Conservation (phyloP, 1,139 yeast species). For the Scheffersomyces cryptocercus region DNA sequence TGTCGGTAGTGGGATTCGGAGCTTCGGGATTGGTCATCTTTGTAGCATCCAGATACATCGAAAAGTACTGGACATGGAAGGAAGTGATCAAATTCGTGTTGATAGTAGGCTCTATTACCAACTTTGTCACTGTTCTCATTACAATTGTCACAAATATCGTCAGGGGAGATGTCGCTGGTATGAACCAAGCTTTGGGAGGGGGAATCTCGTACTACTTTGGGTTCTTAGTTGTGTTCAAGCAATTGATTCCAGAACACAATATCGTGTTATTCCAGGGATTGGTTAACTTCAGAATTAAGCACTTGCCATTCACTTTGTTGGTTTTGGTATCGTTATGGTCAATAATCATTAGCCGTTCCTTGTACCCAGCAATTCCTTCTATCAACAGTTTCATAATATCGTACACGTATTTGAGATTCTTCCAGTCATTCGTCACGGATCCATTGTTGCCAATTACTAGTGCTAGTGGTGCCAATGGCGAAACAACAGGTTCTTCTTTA, state of each 20-base stretch:
- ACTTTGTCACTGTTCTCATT: conserved; percentile 20
- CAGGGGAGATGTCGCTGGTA: conserved; percentile 37
- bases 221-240: conserved; percentile 83
- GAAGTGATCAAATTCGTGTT: conserved; percentile 63
- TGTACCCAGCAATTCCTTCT: conserved; percentile 65
- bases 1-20: conserved; percentile 50
- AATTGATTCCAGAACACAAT: conserved; percentile 85
- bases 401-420: conserved; percentile 78
- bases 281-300: conserved; percentile 69
- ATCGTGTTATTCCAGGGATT: conserved; percentile 65
- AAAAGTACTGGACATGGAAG: conserved; percentile 57
- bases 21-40: conserved; percentile 51
- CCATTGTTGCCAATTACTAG: conserved; percentile 42
- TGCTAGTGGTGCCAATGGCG: conserved; percentile 21
- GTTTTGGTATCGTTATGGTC: conserved; percentile 49
- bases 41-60: conserved; percentile 53
- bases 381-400: conserved; percentile 67
- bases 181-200: conserved; percentile 64
- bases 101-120: conserved; percentile 58
- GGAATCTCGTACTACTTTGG: conserved; percentile 72
- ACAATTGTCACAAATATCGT: conserved; percentile 43
- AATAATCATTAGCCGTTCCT: conserved; percentile 29
- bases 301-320: conserved; percentile 66
- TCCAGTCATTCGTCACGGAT: conserved; percentile 48
- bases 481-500: conserved; percentile 24